Evolutionary conservation across 805 yeast species (phyloP).

Genomic region (Hanseniaspora meyeri): DNA sequence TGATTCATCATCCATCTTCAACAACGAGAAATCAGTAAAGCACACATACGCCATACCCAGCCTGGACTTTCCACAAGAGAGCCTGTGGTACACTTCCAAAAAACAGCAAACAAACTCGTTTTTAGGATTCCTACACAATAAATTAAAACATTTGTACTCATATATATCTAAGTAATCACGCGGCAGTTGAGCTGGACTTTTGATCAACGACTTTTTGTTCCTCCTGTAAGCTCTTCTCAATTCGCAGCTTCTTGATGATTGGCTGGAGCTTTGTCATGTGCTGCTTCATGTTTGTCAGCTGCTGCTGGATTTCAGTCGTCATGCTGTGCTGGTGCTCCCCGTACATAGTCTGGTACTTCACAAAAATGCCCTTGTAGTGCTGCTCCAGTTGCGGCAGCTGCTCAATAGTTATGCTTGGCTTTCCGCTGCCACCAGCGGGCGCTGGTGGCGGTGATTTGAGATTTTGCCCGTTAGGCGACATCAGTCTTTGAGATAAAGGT

Average conservation of each 20-base stretch:
- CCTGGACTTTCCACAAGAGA: background rate
- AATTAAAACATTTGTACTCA: background rate
- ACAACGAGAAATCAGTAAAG: background rate
- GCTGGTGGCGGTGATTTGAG: background rate
- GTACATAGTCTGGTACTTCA: slow-evolving; percentile 4
- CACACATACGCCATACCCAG: background rate
- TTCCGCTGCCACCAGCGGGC: background rate
- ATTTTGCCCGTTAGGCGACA: background rate
- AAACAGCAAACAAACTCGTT: background rate
- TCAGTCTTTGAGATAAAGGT: background rate
- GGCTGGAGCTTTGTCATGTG: slow-evolving; percentile 9
- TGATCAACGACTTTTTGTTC: background rate
- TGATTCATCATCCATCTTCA: background rate
- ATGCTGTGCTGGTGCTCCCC: slow-evolving; percentile 4
- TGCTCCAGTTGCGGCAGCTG: slow-evolving; percentile 9
- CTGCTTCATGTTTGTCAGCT: slow-evolving; percentile 4
- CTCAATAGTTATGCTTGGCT: background rate
- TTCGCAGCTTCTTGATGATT: slow-evolving; percentile 3
- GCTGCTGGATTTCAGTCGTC: background rate
- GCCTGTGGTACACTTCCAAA: background rate
- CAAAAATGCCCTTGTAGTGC: slow-evolving; percentile 5
- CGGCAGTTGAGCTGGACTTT: background rate
- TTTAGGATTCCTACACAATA: background rate
- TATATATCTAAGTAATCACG: background rate
- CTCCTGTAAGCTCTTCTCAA: background rate